A percentile compares a stretch with the other conserved stretches of the same genome.
Evolutionary conservation across 192 early-diverging fungal species (phyloP).

Genomic region (Coemansia sp.): DNA sequence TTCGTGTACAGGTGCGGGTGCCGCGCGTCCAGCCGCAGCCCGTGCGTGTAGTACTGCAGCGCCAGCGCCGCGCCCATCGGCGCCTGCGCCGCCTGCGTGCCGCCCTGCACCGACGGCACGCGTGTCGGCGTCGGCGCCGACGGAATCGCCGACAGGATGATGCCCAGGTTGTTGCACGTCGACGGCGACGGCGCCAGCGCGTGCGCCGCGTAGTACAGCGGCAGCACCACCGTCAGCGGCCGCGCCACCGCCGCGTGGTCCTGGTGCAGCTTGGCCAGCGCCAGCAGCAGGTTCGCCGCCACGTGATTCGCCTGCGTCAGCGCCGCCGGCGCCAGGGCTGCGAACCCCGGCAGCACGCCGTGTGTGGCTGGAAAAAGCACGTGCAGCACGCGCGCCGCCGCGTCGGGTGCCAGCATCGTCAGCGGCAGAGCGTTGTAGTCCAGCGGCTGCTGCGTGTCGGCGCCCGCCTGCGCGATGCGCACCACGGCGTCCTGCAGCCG

Average conservation of each 20-base stretch:
- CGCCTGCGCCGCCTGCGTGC: constrained; percentile 51
- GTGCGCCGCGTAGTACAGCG: constrained; percentile 82
- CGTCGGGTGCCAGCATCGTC: constrained; percentile 62
- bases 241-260: constrained; percentile 61
- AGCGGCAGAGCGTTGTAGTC: constrained; percentile 48
- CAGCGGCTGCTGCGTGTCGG: constrained; percentile 36
- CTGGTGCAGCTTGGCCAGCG: constrained; percentile 86
- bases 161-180: constrained; percentile 90
- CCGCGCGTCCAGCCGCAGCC: constrained; percentile 71
- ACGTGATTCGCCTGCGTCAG: constrained; percentile 51
- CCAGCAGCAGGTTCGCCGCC: constrained; percentile 63
- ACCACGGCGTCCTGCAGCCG: constrained; percentile 47
- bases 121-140: constrained; percentile 51
- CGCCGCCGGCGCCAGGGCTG: constrained; percentile 22
- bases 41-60: constrained; percentile 84
- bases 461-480: constrained; percentile 45
- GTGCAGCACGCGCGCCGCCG: constrained; percentile 58
- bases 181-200: constrained; percentile 79
- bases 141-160: constrained; percentile 71
- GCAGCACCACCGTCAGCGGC: constrained; percentile 66
- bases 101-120: constrained; percentile 52
- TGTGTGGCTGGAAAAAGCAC: constrained; percentile 58
- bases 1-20: constrained; percentile 96
- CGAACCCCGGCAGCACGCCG: constrained; percentile 69
- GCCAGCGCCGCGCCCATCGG: constrained; percentile 75